These are phyloP conservation scores for Nyctanthes arbortristis DNA, from an alignment of 257 asterid genomes.

Conservation along the genomic window DNA sequence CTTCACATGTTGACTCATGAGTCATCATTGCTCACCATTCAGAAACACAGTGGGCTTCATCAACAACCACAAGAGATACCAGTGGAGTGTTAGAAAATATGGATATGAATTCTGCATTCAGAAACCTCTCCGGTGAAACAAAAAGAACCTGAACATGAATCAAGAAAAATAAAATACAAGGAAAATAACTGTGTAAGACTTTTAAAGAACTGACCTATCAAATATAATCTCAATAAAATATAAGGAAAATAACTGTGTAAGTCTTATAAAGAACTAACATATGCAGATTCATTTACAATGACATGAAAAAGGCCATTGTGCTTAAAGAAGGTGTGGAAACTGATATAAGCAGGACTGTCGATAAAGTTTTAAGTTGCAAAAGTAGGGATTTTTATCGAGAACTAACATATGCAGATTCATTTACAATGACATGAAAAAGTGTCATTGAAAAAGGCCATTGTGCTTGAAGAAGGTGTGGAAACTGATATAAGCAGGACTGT, in stretches of 20 bases:
- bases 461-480: too few species aligned
- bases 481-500: neutral
- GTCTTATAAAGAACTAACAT: neutral
- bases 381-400: neutral
- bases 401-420: constrained; percentile 1
- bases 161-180: too few species aligned
- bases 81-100: constrained; percentile 48
- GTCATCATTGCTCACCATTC: constrained; percentile 87
- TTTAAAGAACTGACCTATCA: neutral
- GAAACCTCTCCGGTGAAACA: constrained; percentile 96
- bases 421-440: neutral
- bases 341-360: neutral
- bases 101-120: constrained; percentile 75
- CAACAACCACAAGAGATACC: constrained; percentile 85
- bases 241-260: neutral
- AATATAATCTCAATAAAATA: constrained; percentile 5
- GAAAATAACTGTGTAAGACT: neutral
- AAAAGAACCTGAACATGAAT: constrained; percentile 75
- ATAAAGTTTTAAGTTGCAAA: neutral
- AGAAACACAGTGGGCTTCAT: constrained; percentile 98
- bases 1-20: neutral
- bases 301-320: neutral
- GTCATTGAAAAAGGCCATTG: neutral
- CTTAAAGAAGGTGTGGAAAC: neutral
- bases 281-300: neutral